phyloP scores from a whole-genome alignment of 345 rosid genomes.

The Linum trigynum region DNA sequence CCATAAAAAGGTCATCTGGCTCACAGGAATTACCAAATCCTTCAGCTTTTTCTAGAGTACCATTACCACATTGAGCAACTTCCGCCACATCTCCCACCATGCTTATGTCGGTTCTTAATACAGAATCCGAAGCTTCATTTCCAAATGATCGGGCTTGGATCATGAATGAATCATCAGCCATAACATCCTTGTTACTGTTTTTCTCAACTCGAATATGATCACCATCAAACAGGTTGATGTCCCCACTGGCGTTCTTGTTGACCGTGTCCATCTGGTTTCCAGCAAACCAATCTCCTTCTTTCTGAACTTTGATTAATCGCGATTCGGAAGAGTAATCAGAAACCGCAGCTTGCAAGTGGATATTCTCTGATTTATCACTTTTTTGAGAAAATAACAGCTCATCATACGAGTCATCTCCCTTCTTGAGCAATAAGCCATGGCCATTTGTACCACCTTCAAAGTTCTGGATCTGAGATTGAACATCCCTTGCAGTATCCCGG shows the following conservation, averaged over 20 bases:
- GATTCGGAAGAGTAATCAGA: conserved; percentile 38
- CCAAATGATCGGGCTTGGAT: conserved; percentile 43
- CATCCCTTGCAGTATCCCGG: conserved; percentile 30
- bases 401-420: conserved; percentile 36
- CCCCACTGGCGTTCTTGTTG: conserved; percentile 29
- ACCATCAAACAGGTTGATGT: conserved; percentile 34
- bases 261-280: conserved; percentile 31
- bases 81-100: conserved; percentile 55
- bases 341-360: conserved; percentile 18
- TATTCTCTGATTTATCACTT: conserved; percentile 23
- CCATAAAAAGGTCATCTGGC: conserved; percentile 93
- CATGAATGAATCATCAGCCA: conserved; percentile 84
- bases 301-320: conserved; percentile 37
- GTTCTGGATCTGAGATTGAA: conserved; percentile 26
- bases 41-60: conserved; percentile 14
- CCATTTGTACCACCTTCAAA: conserved; percentile 38
- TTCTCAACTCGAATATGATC: conserved; percentile 21
- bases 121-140: conserved; percentile 38
- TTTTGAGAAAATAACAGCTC: conserved; percentile 43
- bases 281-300: conserved; percentile 68
- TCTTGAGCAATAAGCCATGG: conserved; percentile 22
- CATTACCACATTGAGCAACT: conserved; percentile 32
- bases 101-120: conserved; percentile 43
- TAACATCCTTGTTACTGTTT: conserved; percentile 36
- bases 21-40: conserved; percentile 26